phyloP scores from a whole-genome alignment of 2,329 filamentous ascomycete species.

The Trichoderma aggressivum region DNA sequence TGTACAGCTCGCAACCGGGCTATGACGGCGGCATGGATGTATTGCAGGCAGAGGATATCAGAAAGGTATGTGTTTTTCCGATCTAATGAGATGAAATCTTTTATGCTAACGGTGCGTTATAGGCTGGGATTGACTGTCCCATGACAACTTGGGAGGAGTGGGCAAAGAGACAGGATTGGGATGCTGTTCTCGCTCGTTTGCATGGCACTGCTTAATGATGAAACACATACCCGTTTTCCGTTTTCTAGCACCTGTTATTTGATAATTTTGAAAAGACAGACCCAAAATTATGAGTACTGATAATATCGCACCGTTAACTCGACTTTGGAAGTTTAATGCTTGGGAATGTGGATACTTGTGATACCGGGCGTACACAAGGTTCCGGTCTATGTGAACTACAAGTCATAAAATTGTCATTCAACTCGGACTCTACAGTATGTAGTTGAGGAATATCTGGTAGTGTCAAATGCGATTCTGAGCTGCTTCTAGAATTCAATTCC shows the following conservation, averaged over 20 bases:
- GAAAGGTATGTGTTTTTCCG: constrained; percentile 34
- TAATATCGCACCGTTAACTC: not conserved
- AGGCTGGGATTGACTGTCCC: constrained; percentile 44
- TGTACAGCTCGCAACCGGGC: constrained; percentile 45
- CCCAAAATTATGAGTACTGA: not conserved
- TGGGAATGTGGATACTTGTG: no score
- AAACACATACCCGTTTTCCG: not conserved
- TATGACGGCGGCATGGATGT: constrained; percentile 47
- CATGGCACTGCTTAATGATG: not conserved
- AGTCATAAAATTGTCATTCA: not conserved
- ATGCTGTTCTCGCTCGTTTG: constrained; percentile 18
- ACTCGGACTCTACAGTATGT: not conserved
- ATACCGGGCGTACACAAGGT: no score
- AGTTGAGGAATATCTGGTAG: not conserved
- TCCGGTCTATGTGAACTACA: not conserved
- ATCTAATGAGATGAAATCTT: not conserved
- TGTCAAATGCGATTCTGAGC: not conserved
- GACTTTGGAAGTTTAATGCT: not conserved
- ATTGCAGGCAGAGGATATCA: constrained; percentile 42
- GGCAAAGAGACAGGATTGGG: constrained; percentile 37
- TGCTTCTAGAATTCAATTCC: not conserved
- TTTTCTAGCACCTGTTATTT: not conserved
- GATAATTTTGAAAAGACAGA: not conserved
- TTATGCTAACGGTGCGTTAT: not conserved
- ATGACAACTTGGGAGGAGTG: constrained; percentile 41